Evolutionary conservation across 441 rosid species (phyloP).

Genomic region (Bocquillonia castaneifolia): DNA sequence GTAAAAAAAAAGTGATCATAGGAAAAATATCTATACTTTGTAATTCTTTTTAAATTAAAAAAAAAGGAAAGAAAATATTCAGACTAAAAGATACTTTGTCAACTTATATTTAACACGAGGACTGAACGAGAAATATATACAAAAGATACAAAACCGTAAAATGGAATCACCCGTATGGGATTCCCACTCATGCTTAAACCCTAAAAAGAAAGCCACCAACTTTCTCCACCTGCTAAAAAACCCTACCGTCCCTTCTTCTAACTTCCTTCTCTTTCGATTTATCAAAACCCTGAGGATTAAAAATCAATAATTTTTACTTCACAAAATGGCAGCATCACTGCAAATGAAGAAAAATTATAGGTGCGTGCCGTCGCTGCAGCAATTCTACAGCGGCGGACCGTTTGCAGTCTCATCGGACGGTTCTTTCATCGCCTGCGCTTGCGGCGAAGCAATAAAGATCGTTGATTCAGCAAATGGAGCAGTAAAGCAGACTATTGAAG

Average conservation of each 20-base stretch:
- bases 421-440: slow-evolving; percentile 70
- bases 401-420: slow-evolving; percentile 71
- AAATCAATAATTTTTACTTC: background rate
- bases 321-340: slow-evolving; percentile 57
- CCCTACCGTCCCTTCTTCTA: background rate
- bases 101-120: too few species aligned
- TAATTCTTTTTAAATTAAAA: too few species aligned
- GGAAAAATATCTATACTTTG: too few species aligned
- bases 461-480: slow-evolving; percentile 56
- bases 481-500: slow-evolving; percentile 61
- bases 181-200: background rate
- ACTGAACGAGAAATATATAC: background rate
- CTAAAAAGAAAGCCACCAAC: background rate
- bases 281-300: too few species aligned
- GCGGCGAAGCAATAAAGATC: slow-evolving; percentile 69
- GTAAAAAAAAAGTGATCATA: too few species aligned
- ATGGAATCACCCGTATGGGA: background rate
- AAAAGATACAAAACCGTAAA: background rate
- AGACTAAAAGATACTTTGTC: too few species aligned
- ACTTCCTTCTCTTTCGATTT: background rate
- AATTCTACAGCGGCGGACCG: slow-evolving; percentile 86
- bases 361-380: slow-evolving; percentile 62
- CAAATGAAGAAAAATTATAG: slow-evolving; percentile 64
- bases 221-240: background rate
- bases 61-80: too few species aligned